Percentiles rank a stretch among this genome's conserved stretches.
These are phyloP conservation scores for Populus tremula DNA, from an alignment of 345 rosid species.

Conservation along the genomic window DNA sequence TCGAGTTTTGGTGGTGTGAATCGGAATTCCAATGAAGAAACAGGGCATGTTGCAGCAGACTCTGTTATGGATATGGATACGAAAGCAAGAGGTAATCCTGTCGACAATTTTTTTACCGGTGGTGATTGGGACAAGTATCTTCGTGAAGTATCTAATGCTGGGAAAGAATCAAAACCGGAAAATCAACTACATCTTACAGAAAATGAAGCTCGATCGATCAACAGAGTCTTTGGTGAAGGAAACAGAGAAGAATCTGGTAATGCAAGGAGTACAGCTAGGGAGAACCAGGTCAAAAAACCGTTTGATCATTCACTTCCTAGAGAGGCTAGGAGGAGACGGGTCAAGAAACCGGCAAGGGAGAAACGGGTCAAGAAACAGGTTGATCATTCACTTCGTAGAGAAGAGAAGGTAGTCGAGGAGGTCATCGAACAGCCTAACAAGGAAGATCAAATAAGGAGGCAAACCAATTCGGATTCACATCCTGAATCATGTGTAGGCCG, in stretches of 20 bases:
- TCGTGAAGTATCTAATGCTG: slow-evolving; percentile 7
- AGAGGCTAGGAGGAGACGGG: neutral
- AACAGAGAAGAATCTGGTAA: slow-evolving; percentile 6
- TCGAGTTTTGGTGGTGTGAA: slow-evolving; percentile 16
- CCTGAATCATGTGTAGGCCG: slow-evolving; percentile 44
- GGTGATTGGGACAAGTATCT: slow-evolving; percentile 20
- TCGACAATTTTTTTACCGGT: slow-evolving; percentile 16
- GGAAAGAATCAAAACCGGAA: neutral
- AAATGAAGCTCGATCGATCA: slow-evolving; percentile 23
- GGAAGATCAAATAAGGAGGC: neutral
- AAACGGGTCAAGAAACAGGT: too few relatives aligned
- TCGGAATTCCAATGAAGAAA: neutral
- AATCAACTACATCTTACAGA: slow-evolving; percentile 1
- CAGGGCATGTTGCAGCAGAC: neutral
- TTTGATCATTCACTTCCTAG: slow-evolving; percentile 1
- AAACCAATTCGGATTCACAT: slow-evolving; percentile 11
- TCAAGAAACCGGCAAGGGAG: neutral
- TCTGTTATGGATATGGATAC: neutral
- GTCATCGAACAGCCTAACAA: neutral
- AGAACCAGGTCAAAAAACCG: neutral
- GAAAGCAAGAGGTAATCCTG: slow-evolving; percentile 1
- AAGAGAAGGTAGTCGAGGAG: neutral
- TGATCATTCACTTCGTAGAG: slow-evolving; percentile 5
- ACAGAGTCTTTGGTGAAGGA: slow-evolving; percentile 9
- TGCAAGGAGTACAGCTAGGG: neutral